phyloP scores from a whole-genome alignment of 805 yeast species.

The Metschnikowia cubensis region DNA sequence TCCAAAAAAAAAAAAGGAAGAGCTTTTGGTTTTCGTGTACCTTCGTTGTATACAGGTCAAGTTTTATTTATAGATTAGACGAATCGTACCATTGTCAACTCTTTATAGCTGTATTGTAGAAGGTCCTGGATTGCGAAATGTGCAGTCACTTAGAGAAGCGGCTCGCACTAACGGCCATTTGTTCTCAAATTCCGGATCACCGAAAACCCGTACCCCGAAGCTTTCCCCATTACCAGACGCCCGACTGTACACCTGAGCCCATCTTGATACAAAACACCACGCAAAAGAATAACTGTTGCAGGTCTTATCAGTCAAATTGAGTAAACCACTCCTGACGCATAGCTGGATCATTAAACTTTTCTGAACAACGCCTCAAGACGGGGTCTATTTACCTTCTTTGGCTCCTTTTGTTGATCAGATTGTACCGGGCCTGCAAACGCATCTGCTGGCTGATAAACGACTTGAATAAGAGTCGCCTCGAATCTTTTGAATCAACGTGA shows the following conservation, averaged over 20 bases:
- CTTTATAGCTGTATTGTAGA: not conserved
- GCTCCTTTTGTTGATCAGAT: conserved; percentile 1
- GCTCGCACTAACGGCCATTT: not conserved
- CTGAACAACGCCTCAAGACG: not conserved
- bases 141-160: not conserved
- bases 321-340: not conserved
- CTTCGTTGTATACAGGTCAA: no score
- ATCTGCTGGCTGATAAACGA: not conserved
- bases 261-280: not conserved
- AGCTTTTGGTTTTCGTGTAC: no score
- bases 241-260: conserved; percentile 1
- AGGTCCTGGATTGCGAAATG: not conserved
- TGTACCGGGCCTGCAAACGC: conserved; percentile 2
- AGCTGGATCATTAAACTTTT: not conserved
- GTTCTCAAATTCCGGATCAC: not conserved
- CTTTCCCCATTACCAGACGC: not conserved
- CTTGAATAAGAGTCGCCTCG: not conserved
- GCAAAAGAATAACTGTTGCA: not conserved
- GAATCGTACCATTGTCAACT: not conserved
- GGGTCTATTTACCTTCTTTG: not conserved
- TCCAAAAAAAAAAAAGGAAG: no score
- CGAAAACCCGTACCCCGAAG: conserved; percentile 1
- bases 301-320: not conserved
- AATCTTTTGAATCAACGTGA: not conserved
- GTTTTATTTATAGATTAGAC: no score